A percentile compares a stretch with the other conserved stretches of the same genome.
phyloP scores from a whole-genome alignment of 495 filamentous ascomycete species.

The Elasticomyces elasticus region DNA sequence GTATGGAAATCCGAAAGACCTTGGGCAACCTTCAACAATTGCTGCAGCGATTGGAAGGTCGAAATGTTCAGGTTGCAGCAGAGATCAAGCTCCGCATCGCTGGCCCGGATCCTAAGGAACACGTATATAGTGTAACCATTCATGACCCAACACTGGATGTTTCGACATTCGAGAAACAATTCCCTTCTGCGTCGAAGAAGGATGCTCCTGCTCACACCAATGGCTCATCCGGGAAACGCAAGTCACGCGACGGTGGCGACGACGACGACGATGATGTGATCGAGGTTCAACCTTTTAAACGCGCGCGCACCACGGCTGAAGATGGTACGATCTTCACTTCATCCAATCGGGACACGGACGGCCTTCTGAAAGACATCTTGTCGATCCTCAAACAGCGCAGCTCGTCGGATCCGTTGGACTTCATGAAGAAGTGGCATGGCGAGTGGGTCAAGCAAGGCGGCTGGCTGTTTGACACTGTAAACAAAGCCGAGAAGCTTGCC shows the following conservation, averaged over 20 bases:
- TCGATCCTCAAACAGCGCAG: not conserved
- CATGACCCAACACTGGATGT: not conserved
- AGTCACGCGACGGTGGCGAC: not conserved
- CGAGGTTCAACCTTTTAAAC: slow-evolving; percentile 4
- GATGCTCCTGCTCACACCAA: not conserved
- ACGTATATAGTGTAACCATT: slow-evolving; percentile 11
- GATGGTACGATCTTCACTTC: not conserved
- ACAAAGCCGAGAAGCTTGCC: not conserved
- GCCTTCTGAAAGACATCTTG: not conserved
- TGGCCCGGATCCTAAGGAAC: slow-evolving; percentile 2
- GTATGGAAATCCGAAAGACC: slow-evolving; percentile 5
- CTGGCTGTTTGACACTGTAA: slow-evolving; percentile 20
- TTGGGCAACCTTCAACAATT: slow-evolving; percentile 1
- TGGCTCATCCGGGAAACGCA: not conserved
- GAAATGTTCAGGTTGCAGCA: slow-evolving; percentile 4
- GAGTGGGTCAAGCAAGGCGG: slow-evolving; percentile 27
- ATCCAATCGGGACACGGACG: not conserved
- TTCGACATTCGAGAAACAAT: not conserved
- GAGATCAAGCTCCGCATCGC: slow-evolving; percentile 7
- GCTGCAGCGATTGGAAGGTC: not conserved
- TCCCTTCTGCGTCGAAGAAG: not conserved
- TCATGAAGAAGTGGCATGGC: slow-evolving; percentile 22
- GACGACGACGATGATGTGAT: slow-evolving; percentile 9
- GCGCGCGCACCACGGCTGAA: not conserved
- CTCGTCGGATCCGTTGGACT: not conserved